These are phyloP conservation scores for Tausonia pullulans DNA, from an alignment of 1,284 basidiomycete genomes.

Conservation along the genomic window DNA sequence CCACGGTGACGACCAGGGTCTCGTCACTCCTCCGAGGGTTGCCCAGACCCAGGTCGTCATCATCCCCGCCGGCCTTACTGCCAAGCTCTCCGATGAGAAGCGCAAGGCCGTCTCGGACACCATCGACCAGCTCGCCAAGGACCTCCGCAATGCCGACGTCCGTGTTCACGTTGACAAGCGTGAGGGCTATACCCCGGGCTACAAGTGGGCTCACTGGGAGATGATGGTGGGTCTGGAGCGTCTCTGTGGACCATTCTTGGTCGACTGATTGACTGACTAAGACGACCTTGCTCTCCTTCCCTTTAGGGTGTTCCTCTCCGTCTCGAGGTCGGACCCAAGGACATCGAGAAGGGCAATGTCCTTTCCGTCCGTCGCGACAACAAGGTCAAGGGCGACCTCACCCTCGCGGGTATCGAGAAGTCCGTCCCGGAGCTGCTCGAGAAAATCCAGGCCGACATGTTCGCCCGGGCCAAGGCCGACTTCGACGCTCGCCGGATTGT, in stretches of 20 bases:
- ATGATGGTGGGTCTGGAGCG: slow-evolving; percentile 52
- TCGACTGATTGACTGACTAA: neutral
- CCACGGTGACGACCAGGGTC: slow-evolving; percentile 94
- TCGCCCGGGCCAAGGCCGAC: slow-evolving; percentile 57
- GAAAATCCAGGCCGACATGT: slow-evolving; percentile 85
- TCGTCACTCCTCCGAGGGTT: slow-evolving; percentile 90
- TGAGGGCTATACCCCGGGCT: slow-evolving; percentile 94
- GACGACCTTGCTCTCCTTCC: neutral
- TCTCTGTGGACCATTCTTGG: neutral
- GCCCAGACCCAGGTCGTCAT: slow-evolving; percentile 85
- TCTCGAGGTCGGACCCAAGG: slow-evolving; percentile 91
- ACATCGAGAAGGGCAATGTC: slow-evolving; percentile 72
- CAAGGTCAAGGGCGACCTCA: slow-evolving; percentile 62
- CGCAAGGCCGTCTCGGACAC: slow-evolving; percentile 64
- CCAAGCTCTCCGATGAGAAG: slow-evolving; percentile 53
- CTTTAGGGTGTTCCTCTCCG: slow-evolving; percentile 83
- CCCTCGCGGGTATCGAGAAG: slow-evolving; percentile 50
- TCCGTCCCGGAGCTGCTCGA: slow-evolving; percentile 60
- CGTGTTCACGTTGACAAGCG: slow-evolving; percentile 82
- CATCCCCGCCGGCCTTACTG: slow-evolving; percentile 85
- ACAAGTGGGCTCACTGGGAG: slow-evolving; percentile 99
- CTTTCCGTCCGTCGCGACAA: slow-evolving; percentile 82
- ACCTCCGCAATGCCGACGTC: slow-evolving; percentile 59
- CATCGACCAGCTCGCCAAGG: slow-evolving; percentile 61
- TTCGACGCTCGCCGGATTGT: slow-evolving; percentile 65